phyloP scores from a whole-genome alignment of 2,329 filamentous ascomycete species.

The Pezicula carpinea region DNA sequence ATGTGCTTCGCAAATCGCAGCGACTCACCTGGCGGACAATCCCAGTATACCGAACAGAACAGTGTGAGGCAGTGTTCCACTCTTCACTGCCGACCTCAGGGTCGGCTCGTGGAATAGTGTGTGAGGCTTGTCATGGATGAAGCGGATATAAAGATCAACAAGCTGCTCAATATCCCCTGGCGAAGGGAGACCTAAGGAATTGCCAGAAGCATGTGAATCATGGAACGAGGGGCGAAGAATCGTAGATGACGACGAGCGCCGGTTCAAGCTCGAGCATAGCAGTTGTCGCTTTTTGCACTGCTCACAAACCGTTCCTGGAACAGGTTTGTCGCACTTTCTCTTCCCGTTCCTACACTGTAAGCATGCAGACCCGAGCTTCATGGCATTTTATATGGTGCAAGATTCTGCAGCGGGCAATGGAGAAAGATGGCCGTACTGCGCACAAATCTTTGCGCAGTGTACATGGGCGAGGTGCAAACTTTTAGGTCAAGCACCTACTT shows the following conservation, averaged over 20 bases:
- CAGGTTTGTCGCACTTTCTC: conserved; percentile 12
- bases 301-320: conserved; percentile 7
- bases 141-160: conserved; percentile 21
- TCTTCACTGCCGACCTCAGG: conserved; percentile 10
- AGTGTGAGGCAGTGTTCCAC: conserved; percentile 13
- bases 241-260: neutral
- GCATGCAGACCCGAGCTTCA: conserved; percentile 13
- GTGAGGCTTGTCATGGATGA: conserved; percentile 24
- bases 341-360: conserved; percentile 17
- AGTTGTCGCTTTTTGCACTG: conserved; percentile 12
- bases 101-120: conserved; percentile 23
- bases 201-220: neutral
- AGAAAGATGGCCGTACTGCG: too few relatives aligned
- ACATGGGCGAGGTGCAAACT: too few relatives aligned
- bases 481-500: too few relatives aligned
- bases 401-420: too few relatives aligned
- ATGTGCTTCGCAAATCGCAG: neutral
- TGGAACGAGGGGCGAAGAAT: neutral
- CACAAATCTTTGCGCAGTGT: too few relatives aligned
- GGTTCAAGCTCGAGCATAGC: conserved; percentile 9
- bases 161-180: conserved; percentile 3
- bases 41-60: conserved; percentile 19
- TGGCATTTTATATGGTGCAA: neutral
- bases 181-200: neutral
- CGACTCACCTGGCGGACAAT: conserved; percentile 18